These are phyloP conservation scores for Penicillium maclennaniae DNA, from an alignment of 495 filamentous ascomycete genomes.

Conservation along the genomic window DNA sequence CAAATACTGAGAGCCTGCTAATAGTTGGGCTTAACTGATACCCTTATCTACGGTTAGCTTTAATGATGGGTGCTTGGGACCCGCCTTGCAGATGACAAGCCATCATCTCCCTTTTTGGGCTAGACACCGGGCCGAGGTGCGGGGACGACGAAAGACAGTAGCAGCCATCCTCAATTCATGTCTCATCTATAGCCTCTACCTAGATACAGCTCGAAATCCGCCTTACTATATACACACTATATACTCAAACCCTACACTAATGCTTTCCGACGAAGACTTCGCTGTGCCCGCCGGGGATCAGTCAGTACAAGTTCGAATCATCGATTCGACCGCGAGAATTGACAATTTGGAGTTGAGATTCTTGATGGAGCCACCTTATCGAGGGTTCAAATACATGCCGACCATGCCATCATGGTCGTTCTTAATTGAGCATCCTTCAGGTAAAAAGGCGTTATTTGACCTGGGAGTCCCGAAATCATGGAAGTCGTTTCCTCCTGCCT, in stretches of 20 bases:
- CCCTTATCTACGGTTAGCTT: neutral
- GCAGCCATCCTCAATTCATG: too few relatives aligned
- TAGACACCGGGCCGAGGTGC: neutral
- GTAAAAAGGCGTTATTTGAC: slow-evolving; percentile 53
- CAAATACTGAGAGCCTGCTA: neutral
- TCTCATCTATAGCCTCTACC: neutral
- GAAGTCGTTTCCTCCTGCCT: slow-evolving; percentile 36
- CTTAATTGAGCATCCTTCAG: slow-evolving; percentile 49
- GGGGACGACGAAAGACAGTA: neutral
- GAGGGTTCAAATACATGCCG: slow-evolving; percentile 37
- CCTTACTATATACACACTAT: too few relatives aligned
- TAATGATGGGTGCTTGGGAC: neutral
- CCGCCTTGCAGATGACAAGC: neutral
- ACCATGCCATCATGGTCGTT: slow-evolving; percentile 47
- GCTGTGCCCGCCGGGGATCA: slow-evolving; percentile 7
- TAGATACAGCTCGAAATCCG: too few relatives aligned
- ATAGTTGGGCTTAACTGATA: neutral
- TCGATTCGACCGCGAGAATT: slow-evolving; percentile 46
- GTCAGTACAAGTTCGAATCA: slow-evolving; percentile 44
- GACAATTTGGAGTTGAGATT: slow-evolving; percentile 21
- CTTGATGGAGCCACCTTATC: slow-evolving; percentile 43
- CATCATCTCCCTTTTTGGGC: neutral
- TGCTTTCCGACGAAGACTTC: neutral
- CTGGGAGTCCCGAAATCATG: slow-evolving; percentile 54
- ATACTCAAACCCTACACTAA: neutral